Base-by-base conservation (phyloP, 108 stramenopile species). In the Hondaea fermentalgiana region DNA sequence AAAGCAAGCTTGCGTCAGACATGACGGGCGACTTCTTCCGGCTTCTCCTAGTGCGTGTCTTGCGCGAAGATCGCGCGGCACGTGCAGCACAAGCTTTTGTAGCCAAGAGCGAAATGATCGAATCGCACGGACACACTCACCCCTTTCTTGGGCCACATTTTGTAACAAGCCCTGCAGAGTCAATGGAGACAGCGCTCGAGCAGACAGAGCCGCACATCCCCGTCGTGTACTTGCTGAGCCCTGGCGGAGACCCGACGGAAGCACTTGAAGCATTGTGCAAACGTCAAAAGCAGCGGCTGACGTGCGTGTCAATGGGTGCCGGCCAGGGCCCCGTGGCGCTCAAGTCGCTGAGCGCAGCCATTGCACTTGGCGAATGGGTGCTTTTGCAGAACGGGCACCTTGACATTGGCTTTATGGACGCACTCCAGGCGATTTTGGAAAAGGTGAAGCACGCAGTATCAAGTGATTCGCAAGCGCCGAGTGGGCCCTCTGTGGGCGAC, bases 241-340 rank as follows among this genome's bases (percentile, higher is more conserved):
- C 94, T 2, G 94, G 94, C 14, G 94, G 93, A 5, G 94, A 95
- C 89, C 94, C 94, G n/a, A 95, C 94, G 12, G 94, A 95, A 17
- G 49, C 89, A 25, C 89, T 94, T 25, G 92, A 95, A 69, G 53
- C 83, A 43, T 88, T 92, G 10, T 93, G 93, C 3, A 89, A 93
- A 72, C 92, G 91, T 42, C 92, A 92, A 43, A 90, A 91, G 72
- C 76, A 83, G 21, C 90, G 83, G 25, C 89, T 93, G 28, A 87
- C 87, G 19, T 92, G 91, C 87, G 92, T 95, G 6, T 87, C 89
- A 45, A 95, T 95, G 94, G 94, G 94, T 3, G 94, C 94, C 87
- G 94, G 90, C 43, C 91, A 93, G 64, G 93, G 93, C 57, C 87
- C 89, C 16, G 83, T 92, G 4, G 93, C 93, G 21, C 87, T 64